Evolutionary conservation across 1,139 yeast species (phyloP).

Genomic region (Magnusiomyces suaveolens): DNA sequence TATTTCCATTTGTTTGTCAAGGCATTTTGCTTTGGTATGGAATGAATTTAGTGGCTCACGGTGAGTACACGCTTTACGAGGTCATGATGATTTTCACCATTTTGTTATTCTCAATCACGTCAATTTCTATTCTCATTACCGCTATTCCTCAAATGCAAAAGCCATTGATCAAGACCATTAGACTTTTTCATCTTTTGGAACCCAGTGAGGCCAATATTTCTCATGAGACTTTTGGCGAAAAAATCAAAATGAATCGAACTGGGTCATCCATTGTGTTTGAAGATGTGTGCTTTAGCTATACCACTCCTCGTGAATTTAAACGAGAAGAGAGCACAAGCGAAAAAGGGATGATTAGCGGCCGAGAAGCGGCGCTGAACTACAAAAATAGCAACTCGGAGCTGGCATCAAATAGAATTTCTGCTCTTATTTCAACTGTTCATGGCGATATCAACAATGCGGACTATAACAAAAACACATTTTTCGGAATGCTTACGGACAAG

Average conservation of each 20-base stretch:
- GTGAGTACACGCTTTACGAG: constrained; percentile 46
- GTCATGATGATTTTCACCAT: constrained; percentile 63
- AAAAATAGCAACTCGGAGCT: not conserved
- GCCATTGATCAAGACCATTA: constrained; percentile 39
- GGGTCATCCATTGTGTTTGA: constrained; percentile 10
- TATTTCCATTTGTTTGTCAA: constrained; percentile 52
- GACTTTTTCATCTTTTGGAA: constrained; percentile 39
- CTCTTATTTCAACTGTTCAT: not conserved
- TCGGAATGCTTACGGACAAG: not conserved
- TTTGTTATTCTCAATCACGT: constrained; percentile 60
- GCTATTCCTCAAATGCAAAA: constrained; percentile 69
- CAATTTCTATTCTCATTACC: constrained; percentile 48
- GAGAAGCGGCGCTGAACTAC: not conserved
- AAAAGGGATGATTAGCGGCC: not conserved
- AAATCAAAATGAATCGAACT: constrained; percentile 7
- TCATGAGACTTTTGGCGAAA: constrained; percentile 18
- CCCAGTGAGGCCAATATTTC: constrained; percentile 25
- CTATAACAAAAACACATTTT: not conserved
- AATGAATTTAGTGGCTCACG: constrained; percentile 49
- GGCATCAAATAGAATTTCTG: not conserved
- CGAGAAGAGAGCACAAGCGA: not conserved
- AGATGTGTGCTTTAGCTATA: constrained; percentile 12
- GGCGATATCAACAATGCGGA: not conserved
- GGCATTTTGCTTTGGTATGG: constrained; percentile 71
- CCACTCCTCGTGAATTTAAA: constrained; percentile 1